Base-by-base conservation (phyloP, 768 basidiomycete species). In the Hysterangium stoloniferum region DNA sequence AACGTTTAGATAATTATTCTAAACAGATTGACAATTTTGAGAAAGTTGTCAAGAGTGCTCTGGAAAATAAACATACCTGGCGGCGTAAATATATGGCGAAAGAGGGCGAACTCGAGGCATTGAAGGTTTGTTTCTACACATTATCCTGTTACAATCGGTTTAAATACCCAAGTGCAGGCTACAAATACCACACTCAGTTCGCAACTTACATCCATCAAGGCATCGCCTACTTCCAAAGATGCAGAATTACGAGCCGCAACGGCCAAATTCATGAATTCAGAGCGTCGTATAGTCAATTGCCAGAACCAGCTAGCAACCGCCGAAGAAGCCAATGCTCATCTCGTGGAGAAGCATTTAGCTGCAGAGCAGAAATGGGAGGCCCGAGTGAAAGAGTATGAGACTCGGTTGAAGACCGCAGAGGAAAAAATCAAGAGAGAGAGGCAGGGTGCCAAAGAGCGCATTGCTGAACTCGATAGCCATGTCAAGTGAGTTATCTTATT, bases 1-100 rank as follows among this genome's bases (percentile, higher is more conserved):
- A 85, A 59, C 90, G 93, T 61, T 75, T 95, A 22, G 95, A 97
- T 56, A 68, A 73, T 24, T 80, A 90, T 56, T 93, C 92, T 88
- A 82, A 81, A 59, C 88, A 95, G 62, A 78, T 99, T 49, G 94
- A 97, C 68, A 87, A 84, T 59, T 93, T 97, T 57, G 94, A 98
- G 65, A 69, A 74, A 19, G 83, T 87, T 40, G 76, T 96, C 46
- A 94, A 88, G 72, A 75, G 76, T 8, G 82, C 86, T 53, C 81
- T 82, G 0, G 86, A 94, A 48, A 77, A 78, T n/a, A 90, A 92
- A 63, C 69, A 77, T 9, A 72, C 78, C 4, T 95, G 92, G 93
- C 77, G 89, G 53, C 78, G 80, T 56, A 90, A 91, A 68, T 77
- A 86, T 40, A 73, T 73, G n/a, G 62, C 77, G 25, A 92, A 89